Evolutionary conservation across 2,329 filamentous ascomycete genomes (phyloP).

Genomic region (Trichothecium sympodiale): DNA sequence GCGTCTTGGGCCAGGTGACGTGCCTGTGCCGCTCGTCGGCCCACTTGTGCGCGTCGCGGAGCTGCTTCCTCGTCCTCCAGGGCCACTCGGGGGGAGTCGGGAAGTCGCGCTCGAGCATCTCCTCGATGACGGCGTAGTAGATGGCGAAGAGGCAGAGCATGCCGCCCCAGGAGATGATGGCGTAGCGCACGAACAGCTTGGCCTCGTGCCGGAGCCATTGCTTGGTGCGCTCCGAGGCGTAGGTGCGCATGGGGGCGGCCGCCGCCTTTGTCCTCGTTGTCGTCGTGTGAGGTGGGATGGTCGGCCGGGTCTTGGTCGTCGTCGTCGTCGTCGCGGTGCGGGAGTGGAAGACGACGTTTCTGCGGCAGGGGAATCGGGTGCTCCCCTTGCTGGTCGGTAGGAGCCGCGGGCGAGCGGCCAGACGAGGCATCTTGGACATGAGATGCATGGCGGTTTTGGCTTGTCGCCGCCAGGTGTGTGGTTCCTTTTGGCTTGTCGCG

Average conservation of each 20-base stretch:
- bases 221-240: slow-evolving; percentile 64
- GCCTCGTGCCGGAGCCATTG: slow-evolving; percentile 61
- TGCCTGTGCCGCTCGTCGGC: slow-evolving; percentile 35
- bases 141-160: slow-evolving; percentile 48
- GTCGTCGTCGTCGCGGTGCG: too few species aligned
- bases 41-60: slow-evolving; percentile 53
- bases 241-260: slow-evolving; percentile 52
- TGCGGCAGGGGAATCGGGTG: neutral
- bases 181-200: slow-evolving; percentile 58
- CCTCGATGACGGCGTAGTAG: slow-evolving; percentile 58
- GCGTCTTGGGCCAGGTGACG: slow-evolving; percentile 58
- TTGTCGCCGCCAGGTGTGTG: too few species aligned
- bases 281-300: too few species aligned
- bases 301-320: too few species aligned
- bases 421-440: too few species aligned
- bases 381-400: neutral
- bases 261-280: slow-evolving; percentile 23
- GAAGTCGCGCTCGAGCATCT: slow-evolving; percentile 62
- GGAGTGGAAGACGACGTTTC: neutral
- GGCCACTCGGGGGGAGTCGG: slow-evolving; percentile 79
- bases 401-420: too few species aligned
- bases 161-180: slow-evolving; percentile 53
- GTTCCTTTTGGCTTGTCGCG: too few species aligned
- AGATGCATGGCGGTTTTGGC: too few species aligned
- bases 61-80: slow-evolving; percentile 55